Evolutionary conservation across 495 filamentous ascomycete genomes (phyloP).

Genomic region (Penicillium maclennaniae): DNA sequence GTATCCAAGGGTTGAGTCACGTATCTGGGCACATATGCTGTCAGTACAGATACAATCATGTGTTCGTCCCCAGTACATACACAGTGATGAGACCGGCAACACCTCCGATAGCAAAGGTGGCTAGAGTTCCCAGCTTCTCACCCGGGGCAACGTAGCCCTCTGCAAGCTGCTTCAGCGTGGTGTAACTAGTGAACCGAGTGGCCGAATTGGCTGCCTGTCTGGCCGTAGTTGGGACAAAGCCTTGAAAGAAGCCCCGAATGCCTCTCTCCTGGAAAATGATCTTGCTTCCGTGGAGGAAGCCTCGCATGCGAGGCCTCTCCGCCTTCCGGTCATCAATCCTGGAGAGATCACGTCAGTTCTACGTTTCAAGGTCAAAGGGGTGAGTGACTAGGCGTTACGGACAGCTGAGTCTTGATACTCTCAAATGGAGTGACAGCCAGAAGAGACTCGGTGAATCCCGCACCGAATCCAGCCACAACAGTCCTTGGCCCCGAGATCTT

Average conservation of each 20-base stretch:
- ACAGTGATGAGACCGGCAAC: slow-evolving; percentile 91
- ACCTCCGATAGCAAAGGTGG: slow-evolving; percentile 88
- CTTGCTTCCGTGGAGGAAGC: slow-evolving; percentile 85
- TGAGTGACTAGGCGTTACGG: slow-evolving; percentile 13
- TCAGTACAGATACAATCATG: neutral
- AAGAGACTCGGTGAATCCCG: slow-evolving; percentile 89
- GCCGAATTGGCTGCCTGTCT: slow-evolving; percentile 94
- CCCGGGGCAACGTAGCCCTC: slow-evolving; percentile 89
- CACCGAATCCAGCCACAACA: slow-evolving; percentile 90
- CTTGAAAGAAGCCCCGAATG: slow-evolving; percentile 90
- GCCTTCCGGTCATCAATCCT: slow-evolving; percentile 95
- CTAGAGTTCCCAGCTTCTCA: slow-evolving; percentile 85
- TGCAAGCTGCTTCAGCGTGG: slow-evolving; percentile 82
- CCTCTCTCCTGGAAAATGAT: slow-evolving; percentile 87
- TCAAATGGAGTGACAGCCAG: slow-evolving; percentile 96
- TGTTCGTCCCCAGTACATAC: slow-evolving; percentile 45
- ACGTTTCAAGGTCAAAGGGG: neutral
- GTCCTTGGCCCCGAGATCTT: slow-evolving; percentile 87
- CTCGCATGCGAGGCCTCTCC: slow-evolving; percentile 78
- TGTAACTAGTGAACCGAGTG: slow-evolving; percentile 85
- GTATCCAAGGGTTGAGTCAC: slow-evolving; percentile 89
- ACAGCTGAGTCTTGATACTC: slow-evolving; percentile 95
- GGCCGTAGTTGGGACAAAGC: slow-evolving; percentile 91
- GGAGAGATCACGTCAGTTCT: neutral
- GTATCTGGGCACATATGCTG: slow-evolving; percentile 35